Evolutionary conservation across 306 rosid species (phyloP).

Genomic region (Hippophae gyantsensis): DNA sequence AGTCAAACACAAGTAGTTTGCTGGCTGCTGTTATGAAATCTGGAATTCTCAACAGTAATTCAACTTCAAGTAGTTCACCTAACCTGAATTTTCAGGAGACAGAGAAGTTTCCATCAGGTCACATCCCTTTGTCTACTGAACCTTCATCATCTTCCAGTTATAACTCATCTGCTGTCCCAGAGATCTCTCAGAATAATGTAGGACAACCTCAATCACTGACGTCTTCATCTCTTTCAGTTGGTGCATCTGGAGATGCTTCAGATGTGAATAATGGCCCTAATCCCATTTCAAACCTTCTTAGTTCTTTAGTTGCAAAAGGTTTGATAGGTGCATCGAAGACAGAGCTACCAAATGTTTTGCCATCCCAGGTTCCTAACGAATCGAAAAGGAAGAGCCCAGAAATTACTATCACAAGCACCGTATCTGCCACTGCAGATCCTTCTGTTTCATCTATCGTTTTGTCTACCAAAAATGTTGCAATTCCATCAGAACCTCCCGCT

Average conservation of each 20-base stretch:
- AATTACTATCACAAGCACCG: constrained; percentile 26
- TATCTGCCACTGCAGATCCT: constrained; percentile 29
- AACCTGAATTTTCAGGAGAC: constrained; percentile 25
- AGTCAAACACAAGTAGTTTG: constrained; percentile 51
- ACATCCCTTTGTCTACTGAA: constrained; percentile 32
- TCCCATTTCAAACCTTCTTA: constrained; percentile 73
- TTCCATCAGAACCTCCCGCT: constrained; percentile 18
- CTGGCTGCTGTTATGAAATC: constrained; percentile 68
- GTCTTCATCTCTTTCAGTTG: constrained; percentile 30
- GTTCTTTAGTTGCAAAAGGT: constrained; percentile 83
- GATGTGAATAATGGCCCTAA: constrained; percentile 29
- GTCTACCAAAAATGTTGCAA: constrained; percentile 27
- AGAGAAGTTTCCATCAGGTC: constrained; percentile 37
- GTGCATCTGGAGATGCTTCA: constrained; percentile 35
- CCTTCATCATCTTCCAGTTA: constrained; percentile 26
- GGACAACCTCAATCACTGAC: constrained; percentile 25
- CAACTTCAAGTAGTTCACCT: constrained; percentile 32
- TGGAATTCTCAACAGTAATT: constrained; percentile 48
- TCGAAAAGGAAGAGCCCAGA: constrained; percentile 31
- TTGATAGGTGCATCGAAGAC: constrained; percentile 60
- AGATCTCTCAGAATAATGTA: constrained; percentile 32
- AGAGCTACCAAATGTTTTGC: constrained; percentile 25
- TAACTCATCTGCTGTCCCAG: constrained; percentile 24
- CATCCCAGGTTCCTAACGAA: constrained; percentile 30
- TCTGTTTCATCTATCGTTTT: constrained; percentile 21